These are phyloP conservation scores for Ziziphus jujuba DNA, from an alignment of 306 rosid genomes.

Conservation along the genomic window DNA sequence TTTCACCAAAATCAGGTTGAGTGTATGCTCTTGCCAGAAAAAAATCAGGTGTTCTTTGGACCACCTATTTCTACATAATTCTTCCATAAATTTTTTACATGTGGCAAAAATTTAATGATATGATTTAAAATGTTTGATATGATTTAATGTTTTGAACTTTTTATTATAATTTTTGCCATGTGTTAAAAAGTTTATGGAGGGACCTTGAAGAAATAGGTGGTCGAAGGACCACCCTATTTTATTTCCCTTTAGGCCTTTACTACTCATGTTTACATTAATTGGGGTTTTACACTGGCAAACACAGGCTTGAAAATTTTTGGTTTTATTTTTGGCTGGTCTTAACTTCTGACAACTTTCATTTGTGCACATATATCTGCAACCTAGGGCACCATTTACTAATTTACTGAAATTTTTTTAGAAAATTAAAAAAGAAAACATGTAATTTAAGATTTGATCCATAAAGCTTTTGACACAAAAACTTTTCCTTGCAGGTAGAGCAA, in stretches of 20 bases:
- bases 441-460: slow-evolving; percentile 8
- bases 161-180: too few relatives aligned
- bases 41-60: too few relatives aligned
- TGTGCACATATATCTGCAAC: background rate
- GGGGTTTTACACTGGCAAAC: background rate
- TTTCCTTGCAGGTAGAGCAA: slow-evolving; percentile 28
- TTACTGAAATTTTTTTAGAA: background rate
- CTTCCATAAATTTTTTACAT: too few relatives aligned
- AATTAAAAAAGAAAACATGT: background rate
- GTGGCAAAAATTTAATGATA: too few relatives aligned
- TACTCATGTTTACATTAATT: background rate
- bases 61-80: too few relatives aligned
- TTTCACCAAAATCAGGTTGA: slow-evolving; percentile 55
- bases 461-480: slow-evolving; percentile 32
- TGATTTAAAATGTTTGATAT: too few relatives aligned
- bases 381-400: background rate
- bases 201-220: too few relatives aligned
- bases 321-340: background rate
- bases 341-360: background rate
- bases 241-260: slow-evolving; percentile 12
- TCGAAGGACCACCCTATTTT: too few relatives aligned
- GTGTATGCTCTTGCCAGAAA: slow-evolving; percentile 9
- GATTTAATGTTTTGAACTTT: too few relatives aligned
- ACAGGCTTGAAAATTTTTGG: slow-evolving; percentile 9
- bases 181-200: too few relatives aligned